phyloP scores from a whole-genome alignment of 148 eudicot species.

The Heliosperma pusillum region DNA sequence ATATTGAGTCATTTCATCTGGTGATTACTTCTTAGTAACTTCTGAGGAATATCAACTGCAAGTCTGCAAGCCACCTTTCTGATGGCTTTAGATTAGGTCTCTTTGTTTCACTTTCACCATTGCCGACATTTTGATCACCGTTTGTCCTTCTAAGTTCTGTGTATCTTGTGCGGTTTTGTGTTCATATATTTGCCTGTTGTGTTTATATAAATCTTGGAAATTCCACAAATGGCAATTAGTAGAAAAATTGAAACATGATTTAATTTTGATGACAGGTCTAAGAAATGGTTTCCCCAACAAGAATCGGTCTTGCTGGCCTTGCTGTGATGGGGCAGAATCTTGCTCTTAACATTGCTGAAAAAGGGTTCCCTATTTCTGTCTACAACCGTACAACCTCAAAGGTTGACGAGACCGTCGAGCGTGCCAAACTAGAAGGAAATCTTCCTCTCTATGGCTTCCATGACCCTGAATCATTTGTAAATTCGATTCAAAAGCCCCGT shows the following conservation, averaged over 20 bases:
- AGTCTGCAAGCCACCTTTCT: neutral
- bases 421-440: constrained; percentile 82
- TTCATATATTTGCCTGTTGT: neutral
- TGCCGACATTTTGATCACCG: neutral
- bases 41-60: neutral
- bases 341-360: constrained; percentile 94
- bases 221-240: neutral
- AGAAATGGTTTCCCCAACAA: constrained; percentile 63
- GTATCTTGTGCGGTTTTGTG: neutral
- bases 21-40: neutral
- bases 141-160: neutral
- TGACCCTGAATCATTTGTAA: constrained; percentile 77
- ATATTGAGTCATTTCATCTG: neutral
- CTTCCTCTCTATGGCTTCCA: constrained; percentile 80
- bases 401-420: constrained; percentile 80
- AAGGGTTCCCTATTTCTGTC: constrained; percentile 89
- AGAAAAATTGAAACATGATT: neutral
- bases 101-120: neutral
- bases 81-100: neutral
- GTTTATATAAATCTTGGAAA: neutral
- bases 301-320: constrained; percentile 92
- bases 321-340: constrained; percentile 98
- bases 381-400: constrained; percentile 85
- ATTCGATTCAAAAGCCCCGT: constrained; percentile 82
- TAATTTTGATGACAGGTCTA: constrained; percentile 12